Evolutionary conservation across 208 protist species (phyloP), one percentile per base, ranked within the genome.

Genomic region (Leishmania martiniquensis): DNA sequence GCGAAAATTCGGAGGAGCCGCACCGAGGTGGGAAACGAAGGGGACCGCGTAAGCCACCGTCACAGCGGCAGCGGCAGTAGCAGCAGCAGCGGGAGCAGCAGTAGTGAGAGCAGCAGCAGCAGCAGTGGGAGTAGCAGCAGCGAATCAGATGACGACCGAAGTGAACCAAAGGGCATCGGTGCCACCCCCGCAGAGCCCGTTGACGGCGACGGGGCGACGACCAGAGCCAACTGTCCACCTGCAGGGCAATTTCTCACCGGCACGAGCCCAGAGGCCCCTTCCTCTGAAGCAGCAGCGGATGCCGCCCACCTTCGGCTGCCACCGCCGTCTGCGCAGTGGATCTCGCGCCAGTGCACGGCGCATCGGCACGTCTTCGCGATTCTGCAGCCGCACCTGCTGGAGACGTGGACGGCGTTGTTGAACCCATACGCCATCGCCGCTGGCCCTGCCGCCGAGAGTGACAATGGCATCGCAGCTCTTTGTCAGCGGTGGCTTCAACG

Each of bases 271-370:
- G 42, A 51, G 34, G 42, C 65, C 65, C 4, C 37, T 22, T n/a
- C 72, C 49, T 62, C 70, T 15, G 51, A 63, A 34, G 70, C 52
- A 45, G 20, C 70, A 29, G 70, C n/a, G 10, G 49, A 51, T 15
- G 57, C 44, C 1, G 52, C 67, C 4, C 47, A 42, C 37, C 59
- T 75, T 57, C 77, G 44, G 25, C 83, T 75, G 44, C 83, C 80
- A 0, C 83, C 83, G 57, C 76, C 79, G 3, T 87, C 83, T 29
- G 84, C 86, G 12, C 80, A 75, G 57, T 94, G 90, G 90, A 67
- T 94, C 32, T 89, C 90, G 65, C 82, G 83, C 9, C 83, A 90
- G 85, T 86, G 77, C 55, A 80, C 85, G 20, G 66, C 73, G 10
- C 81, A 92, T 72, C 76, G 82, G 15, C 72, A 76, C 59, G 76